phyloP scores from a whole-genome alignment of 768 basidiomycete genomes.

The Rhodocollybia butyracea region DNA sequence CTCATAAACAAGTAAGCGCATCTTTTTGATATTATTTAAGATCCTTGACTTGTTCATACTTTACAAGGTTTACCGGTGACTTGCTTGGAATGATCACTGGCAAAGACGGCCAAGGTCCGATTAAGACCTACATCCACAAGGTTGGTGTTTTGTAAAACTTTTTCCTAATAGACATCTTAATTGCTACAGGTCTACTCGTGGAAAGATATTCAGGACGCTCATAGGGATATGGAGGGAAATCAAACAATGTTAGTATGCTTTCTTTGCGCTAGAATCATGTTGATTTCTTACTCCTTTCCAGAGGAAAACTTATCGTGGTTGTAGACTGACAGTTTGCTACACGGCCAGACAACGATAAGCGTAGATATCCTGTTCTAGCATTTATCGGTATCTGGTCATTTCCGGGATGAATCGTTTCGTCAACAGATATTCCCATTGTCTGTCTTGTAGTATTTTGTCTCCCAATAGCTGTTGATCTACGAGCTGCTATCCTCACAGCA shows the following conservation, averaged over 20 bases:
- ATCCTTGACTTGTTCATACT: background rate
- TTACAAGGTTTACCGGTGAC: slow-evolving; percentile 49
- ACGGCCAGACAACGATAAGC: background rate
- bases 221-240: slow-evolving; percentile 81
- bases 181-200: slow-evolving; percentile 74
- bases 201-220: slow-evolving; percentile 76
- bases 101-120: slow-evolving; percentile 48
- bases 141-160: slow-evolving; percentile 33
- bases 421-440: too few relatives aligned
- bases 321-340: slow-evolving; percentile 11
- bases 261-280: background rate
- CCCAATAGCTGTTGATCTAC: too few relatives aligned
- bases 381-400: too few relatives aligned
- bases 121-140: slow-evolving; percentile 79
- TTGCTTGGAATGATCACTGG: slow-evolving; percentile 59
- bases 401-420: too few relatives aligned
- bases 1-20: slow-evolving; percentile 52
- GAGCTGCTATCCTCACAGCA: too few relatives aligned
- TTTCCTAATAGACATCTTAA: slow-evolving; percentile 5
- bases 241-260: slow-evolving; percentile 35
- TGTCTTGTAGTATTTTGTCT: too few relatives aligned
- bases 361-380: too few relatives aligned
- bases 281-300: slow-evolving; percentile 8
- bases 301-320: slow-evolving; percentile 29
- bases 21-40: background rate